Base-by-base conservation (phyloP, 2,329 filamentous ascomycete genomes). In the Escovopsis sp. region DNA sequence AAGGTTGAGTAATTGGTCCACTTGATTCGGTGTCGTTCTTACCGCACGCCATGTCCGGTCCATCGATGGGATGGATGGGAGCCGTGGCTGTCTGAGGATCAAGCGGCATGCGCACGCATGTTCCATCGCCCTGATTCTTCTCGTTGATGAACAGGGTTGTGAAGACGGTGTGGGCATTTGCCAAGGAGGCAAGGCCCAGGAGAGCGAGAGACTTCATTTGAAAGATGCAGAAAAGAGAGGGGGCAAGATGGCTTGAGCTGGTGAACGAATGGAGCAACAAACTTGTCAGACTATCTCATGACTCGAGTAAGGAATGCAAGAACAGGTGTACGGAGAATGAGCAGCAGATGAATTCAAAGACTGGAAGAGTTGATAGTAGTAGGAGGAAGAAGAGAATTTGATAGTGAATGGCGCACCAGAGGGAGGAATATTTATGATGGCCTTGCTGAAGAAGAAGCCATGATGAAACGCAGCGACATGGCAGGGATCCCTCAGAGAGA, bases 21-120 rank as follows among this genome's bases (percentile, higher is more conserved):
- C 18, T 26, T 37, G 11, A 37, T 4, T 38, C 26, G 34, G 15
- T 32, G 28, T 32, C 8, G 3, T 11, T 32, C 70, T 47, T 67
- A 80, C 80, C 82, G 55, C 82, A 87, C 33, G 80, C 79, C 75
- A 86, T 81, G 47, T 77, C 75, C 26, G 69, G 58, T 49, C 73
- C 76, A 12, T 60, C 56, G 12, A 85, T 57, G 46, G 73, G 66
- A 4, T 62, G 61, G 41, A 86, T 67, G 26, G 81, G 82, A 33
- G 57, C 59, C 5, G 72, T 81, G 40, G 72, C 67, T 0, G 65
- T 70, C 6, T 59, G 56, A 3, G 66, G 60, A 43, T 75, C 62
- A 35, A 61, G 65, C 42, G 73, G 73, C 72, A 82, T 81, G 36
- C 82, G 77, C 40, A 87, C 70, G 52, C 80, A 85, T 26, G 77